Base-by-base conservation (phyloP, 768 basidiomycete genomes). In the Amylocystis lapponica region DNA sequence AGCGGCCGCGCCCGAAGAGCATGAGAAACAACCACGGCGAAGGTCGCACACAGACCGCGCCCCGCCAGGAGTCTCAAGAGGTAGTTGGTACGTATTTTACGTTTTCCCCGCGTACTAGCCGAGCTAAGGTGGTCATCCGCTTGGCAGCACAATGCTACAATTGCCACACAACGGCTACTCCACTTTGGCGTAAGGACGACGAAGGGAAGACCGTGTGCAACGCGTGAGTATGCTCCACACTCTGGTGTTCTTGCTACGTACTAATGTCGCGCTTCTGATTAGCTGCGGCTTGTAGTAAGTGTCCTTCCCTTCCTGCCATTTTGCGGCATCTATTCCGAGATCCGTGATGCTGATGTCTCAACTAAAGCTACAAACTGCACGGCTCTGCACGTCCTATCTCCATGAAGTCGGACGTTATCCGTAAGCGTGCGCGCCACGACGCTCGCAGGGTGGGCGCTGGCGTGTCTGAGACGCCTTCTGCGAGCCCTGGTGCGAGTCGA, bases 181-280 rank as follows among this genome's bases (percentile, higher is more conserved):
- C 89, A 11, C 75, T 91, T 30, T 91, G 88, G 88, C 76, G 88
- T 49, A 91, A 91, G 64, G 89, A 91, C 53, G 87, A 90, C 53
- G 89, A 90, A 64, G 88, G 88, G 42, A 87, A 87, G 69, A 91
- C 88, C 0, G 86, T 91, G 30, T 91, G 89, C 69, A 91, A 91
- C 55, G 88, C 89, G 83, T 90, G 61, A 63, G 83, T 78, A 21
- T 33, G 36, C 35, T 23, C 36, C 30, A 11, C 20, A 25, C 35
- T 34, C 40, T 17, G 40, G 21, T 30, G n/a, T 29, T 5, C 25
- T 45, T 41, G 34, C n/a, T 37, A 31, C 26, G 27, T 31, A 41
- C 39, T 40, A 13, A 12, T 40, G 9, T 26, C 37, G 37, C 16
- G 5, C 47, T 40, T 39, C 34, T 45, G 27, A 45, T 41, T 46